Evolutionary conservation across 768 basidiomycete genomes (phyloP).

Genomic region (Serendipita sp.): DNA sequence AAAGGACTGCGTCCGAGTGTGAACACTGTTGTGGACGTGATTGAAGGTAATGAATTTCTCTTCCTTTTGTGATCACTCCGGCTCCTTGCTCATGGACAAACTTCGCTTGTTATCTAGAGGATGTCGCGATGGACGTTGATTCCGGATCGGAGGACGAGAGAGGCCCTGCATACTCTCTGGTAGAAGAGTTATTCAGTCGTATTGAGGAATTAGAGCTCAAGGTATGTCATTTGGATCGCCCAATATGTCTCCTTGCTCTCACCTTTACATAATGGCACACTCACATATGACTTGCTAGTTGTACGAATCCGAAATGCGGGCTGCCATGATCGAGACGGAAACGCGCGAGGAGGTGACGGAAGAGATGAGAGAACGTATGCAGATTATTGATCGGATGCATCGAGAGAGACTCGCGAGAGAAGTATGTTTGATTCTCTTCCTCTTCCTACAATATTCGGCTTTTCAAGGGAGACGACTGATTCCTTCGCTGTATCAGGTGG

Average conservation of each 20-base stretch:
- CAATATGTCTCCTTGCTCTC: no score
- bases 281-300: conserved; percentile 30
- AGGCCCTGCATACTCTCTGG: conserved; percentile 60
- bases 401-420: conserved; percentile 38
- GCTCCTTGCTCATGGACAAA: no score
- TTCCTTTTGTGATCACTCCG: conserved; percentile 3
- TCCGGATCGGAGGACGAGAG: conserved; percentile 29
- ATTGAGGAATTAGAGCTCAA: conserved; percentile 63
- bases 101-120: conserved; percentile 22
- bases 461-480: no score
- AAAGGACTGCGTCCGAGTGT: conserved; percentile 36
- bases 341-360: conserved; percentile 79
- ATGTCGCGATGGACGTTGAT: conserved; percentile 23
- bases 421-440: conserved; percentile 47
- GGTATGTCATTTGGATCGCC: conserved; percentile 33
- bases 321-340: conserved; percentile 75
- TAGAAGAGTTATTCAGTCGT: conserved; percentile 85
- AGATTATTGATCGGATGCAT: conserved; percentile 67
- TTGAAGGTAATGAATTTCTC: conserved; percentile 57
- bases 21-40: conserved; percentile 62
- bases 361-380: conserved; percentile 85
- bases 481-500: conserved; percentile 38
- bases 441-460: conserved; percentile 5
- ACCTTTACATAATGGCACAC: no score
- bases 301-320: conserved; percentile 78